Evolutionary conservation across 257 asterid genomes (phyloP).

Genomic region (Solanum bulbocastanum): DNA sequence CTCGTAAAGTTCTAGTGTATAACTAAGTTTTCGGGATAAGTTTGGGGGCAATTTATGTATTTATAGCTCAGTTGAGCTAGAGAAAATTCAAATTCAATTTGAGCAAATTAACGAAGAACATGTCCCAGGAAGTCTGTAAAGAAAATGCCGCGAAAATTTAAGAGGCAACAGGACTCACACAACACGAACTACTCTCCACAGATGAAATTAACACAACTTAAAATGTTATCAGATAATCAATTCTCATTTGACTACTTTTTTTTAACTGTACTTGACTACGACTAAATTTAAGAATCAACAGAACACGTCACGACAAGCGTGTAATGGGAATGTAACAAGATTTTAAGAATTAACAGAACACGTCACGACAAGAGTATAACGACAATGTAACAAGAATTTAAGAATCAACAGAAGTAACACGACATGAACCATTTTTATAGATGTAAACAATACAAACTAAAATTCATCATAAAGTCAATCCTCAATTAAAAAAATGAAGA

Average conservation of each 20-base stretch:
- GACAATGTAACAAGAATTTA: neutral
- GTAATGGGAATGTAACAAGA: neutral
- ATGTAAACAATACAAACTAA: neutral
- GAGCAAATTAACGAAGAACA: neutral
- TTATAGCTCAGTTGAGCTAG: neutral
- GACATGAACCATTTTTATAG: neutral
- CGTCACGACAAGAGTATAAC: neutral
- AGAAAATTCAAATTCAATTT: neutral
- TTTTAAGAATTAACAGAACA: neutral
- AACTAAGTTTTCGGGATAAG: neutral
- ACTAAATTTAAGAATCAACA: neutral
- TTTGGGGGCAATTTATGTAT: neutral
- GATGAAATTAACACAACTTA: neutral
- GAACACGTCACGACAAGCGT: neutral
- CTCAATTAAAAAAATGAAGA: neutral
- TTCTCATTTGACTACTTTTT: neutral
- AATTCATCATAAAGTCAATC: neutral
- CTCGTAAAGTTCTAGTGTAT: neutral
- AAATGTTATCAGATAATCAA: neutral
- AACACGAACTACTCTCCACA: neutral
- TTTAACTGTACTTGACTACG: neutral
- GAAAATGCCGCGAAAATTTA: neutral
- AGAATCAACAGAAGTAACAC: neutral
- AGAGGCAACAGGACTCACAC: neutral
- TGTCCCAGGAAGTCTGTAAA: neutral